Conservation (phyloP, 129 eudicot species). For the Sambucus nigra region DNA sequence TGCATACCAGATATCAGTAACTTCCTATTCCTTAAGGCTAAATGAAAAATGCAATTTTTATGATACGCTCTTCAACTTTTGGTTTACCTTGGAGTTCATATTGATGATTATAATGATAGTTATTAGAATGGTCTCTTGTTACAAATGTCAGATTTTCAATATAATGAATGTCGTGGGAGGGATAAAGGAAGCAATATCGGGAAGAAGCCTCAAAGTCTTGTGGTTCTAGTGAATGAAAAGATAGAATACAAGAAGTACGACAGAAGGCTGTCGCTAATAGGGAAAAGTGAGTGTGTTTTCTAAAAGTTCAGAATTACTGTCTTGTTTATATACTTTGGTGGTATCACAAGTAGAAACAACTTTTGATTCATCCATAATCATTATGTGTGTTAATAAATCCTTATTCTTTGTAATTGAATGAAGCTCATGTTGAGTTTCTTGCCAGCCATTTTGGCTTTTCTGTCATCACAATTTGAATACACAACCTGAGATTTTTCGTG, state of each 20-base stretch:
- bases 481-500: background rate
- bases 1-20: too few species aligned
- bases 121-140: conserved; percentile 3
- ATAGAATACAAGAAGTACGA: conserved; percentile 79
- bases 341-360: background rate
- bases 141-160: conserved; percentile 87
- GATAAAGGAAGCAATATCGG: conserved; percentile 95
- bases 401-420: background rate
- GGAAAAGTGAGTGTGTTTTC: conserved; percentile 70
- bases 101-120: background rate
- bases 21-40: too few species aligned
- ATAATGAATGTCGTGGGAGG: conserved; percentile 75
- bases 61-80: background rate
- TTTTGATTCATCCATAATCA: background rate
- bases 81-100: background rate
- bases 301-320: background rate
- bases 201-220: conserved; percentile 87
- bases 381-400: background rate
- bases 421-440: background rate
- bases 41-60: conserved; percentile 1
- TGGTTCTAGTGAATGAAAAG: conserved; percentile 77
- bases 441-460: background rate
- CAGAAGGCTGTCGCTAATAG: conserved; percentile 89
- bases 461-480: background rate
- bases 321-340: background rate